Base-by-base conservation (phyloP, 2,329 filamentous ascomycete species). In the Pseudogymnoascus sp. region DNA sequence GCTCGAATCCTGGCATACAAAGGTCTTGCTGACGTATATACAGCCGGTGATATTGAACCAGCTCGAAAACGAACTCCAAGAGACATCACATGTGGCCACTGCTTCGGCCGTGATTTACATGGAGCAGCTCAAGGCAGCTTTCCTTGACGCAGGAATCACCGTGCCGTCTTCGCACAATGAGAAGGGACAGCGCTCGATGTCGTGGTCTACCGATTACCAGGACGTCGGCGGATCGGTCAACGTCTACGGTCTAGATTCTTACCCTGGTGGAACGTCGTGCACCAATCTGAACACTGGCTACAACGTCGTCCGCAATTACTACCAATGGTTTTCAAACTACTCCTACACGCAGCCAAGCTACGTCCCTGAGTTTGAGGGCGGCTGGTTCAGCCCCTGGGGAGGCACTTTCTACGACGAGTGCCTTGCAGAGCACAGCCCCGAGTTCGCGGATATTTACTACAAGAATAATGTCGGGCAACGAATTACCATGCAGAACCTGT, bases 271-370 rank as follows among this genome's bases (percentile, higher is more conserved):
- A 0, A 66, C 80, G 8, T 79, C 78, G 6, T 84, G 82, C 68
- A 81, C 78, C 1, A 81, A 83, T 61, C 74, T 74, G 0, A 72
- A 79, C 50, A 72, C 74, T 6, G 81, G 80, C 0, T 84, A 82
- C 67, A 79, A 74, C 28, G 70, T 83, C 1, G 75, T 81, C 2
- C 76, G 81, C 26, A 82, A 76, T 4, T 85, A 84, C 67, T 80
- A 81, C 64, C 78, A 84, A 65, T 84, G 81, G 80, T 85, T 85
- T 66, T 75, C 78, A n/a, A 79, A 81, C 41, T 82, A 82, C 62
- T 81, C 81, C 0, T 79, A 72, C 59, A 82, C 81, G 1, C 82
- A 84, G 67, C 82, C 82, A 1, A 76, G 77, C 56, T 83, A 77
- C 63, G 68, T 84, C 0, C 77, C 82, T 4, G 82, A 83, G 67